Conservation (phyloP, 257 asterid genomes). For the Salvia hispanica region DNA sequence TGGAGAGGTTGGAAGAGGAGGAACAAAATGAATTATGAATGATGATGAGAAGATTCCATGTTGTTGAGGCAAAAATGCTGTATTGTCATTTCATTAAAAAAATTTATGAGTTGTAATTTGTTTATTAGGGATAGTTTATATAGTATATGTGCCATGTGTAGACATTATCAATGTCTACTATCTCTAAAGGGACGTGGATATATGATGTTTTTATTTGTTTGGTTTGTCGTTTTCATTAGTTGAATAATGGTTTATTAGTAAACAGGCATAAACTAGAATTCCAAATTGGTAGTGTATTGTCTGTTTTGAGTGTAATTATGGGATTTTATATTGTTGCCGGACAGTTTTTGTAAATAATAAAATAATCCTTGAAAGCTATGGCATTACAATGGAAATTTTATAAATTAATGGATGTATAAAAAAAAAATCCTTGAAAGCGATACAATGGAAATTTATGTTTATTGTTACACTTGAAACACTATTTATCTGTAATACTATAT, state of each 20-base stretch:
- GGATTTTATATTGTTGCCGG: constrained; percentile 13
- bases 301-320: background rate
- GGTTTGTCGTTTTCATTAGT: constrained; percentile 8
- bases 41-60: constrained; percentile 41
- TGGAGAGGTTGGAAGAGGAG: constrained; percentile 17
- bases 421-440: background rate
- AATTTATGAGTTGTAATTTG: constrained; percentile 18
- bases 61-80: constrained; percentile 30
- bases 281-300: background rate
- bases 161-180: constrained; percentile 19
- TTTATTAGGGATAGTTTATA: background rate
- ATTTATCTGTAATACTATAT: too few relatives aligned
- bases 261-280: background rate
- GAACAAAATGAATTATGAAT: constrained; percentile 21
- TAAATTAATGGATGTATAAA: too few relatives aligned
- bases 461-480: background rate
- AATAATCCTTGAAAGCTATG: background rate
- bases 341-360: background rate
- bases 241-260: background rate
- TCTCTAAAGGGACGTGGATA: background rate
- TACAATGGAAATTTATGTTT: background rate
- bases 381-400: background rate
- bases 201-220: background rate
- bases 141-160: background rate
- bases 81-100: constrained; percentile 39